phyloP scores from a whole-genome alignment of 108 stramenopile species.

The Chaetoceros tenuissimus region DNA sequence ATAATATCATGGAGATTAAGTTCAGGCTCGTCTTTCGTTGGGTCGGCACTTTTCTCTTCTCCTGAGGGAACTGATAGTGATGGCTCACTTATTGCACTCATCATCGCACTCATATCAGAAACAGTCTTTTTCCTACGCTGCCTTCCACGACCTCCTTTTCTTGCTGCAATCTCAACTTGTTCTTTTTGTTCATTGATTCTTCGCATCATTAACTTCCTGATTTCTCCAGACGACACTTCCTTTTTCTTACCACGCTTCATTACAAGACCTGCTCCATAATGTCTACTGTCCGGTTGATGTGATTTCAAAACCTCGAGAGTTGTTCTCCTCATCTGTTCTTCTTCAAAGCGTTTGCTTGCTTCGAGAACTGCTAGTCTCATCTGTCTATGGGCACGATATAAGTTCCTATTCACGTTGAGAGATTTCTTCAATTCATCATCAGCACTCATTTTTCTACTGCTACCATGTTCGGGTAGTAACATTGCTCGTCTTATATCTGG shows the following conservation, averaged over 20 bases:
- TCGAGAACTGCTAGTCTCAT: conserved; percentile 77
- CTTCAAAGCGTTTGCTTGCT: conserved; percentile 80
- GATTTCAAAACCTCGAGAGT: conserved; percentile 15
- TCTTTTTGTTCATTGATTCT: conserved; percentile 47
- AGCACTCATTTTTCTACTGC: conserved; percentile 12
- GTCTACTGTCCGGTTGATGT: conserved; percentile 11
- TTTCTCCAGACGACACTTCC: conserved; percentile 54
- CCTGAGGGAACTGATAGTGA: conserved; percentile 4
- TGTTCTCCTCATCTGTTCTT: conserved; percentile 56
- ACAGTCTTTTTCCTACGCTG: conserved; percentile 64
- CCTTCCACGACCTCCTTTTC: conserved; percentile 66
- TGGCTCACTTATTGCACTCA: conserved; percentile 7
- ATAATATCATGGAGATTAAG: neutral
- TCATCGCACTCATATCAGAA: conserved; percentile 73
- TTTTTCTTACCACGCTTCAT: conserved; percentile 73
- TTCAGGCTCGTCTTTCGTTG: conserved; percentile 3
- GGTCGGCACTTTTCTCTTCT: neutral
- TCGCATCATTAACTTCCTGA: conserved; percentile 46
- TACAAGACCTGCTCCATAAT: conserved; percentile 50
- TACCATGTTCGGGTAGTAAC: conserved; percentile 57
- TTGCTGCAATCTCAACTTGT: conserved; percentile 61
- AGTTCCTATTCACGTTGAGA: conserved; percentile 53
- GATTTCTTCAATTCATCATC: conserved; percentile 40
- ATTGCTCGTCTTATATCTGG: conserved; percentile 54
- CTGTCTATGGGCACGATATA: conserved; percentile 73